Base-by-base conservation (phyloP, 2,329 filamentous ascomycete genomes). In the Alternaria angustiovoidea region DNA sequence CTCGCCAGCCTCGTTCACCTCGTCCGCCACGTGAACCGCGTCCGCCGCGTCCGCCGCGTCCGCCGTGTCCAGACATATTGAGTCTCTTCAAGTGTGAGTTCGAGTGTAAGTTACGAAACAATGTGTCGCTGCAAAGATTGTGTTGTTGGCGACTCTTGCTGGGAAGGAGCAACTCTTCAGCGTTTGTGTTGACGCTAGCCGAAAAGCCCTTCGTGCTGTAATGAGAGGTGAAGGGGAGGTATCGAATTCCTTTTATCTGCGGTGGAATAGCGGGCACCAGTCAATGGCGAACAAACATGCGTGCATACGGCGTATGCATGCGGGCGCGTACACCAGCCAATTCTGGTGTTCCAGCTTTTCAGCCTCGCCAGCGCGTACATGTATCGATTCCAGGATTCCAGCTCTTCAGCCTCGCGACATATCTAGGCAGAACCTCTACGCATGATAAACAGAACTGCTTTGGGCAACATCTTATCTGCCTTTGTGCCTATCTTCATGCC, bases 181-280 rank as follows among this genome's bases (percentile, higher is more conserved):
- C 22, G 14, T 59, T 16, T 49, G 43, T 28, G 38, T 16, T 26
- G 30, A 18, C 7, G 36, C 44, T 59, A 51, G 28, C n/a, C 22
- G 34, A 16, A 28, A 30, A 26, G n/a, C 14, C 24, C 16, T 43
- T 24, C n/a, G n/a, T 18, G 20, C 5, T 3, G n/a, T 11, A 16
- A 14, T 24, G 52, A 51, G 57, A 26, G 32, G 30, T 55, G 52
- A 59, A 32, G 20, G 51, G 42, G 52, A 43, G 39, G 43, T 48
- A 26, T 20, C n/a, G 24, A 4, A 6, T 8, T 14, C 30, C 7
- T 20, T 14, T 34, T 26, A 48, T 39, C 8, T 14, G 22, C 28
- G 9, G 9, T 30, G 44, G 11, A 5, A n/a, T 2, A 42, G 16
- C 46, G 28, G 18, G 4, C 22, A 44, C 42, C 24, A 28, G 6